Base-by-base conservation (phyloP, 768 basidiomycete genomes). In the Tylopilus intermedius region DNA sequence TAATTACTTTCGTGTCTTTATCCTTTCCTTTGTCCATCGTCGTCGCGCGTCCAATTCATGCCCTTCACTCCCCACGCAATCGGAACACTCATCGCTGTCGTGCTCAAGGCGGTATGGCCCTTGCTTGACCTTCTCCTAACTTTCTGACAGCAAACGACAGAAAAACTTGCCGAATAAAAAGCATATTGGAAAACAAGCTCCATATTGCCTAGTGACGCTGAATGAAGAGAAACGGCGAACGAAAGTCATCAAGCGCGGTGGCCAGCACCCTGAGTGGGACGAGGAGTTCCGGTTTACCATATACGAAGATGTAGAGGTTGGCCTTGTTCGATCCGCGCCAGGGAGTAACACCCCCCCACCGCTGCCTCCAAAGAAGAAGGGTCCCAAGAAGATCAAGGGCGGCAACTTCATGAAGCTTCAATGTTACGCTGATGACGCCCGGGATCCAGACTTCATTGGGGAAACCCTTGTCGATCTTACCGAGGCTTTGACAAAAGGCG, bases 251-350 rank as follows among this genome's bases (percentile, higher is more conserved):
- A 94, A 90, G 67, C 86, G 92, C 29, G 96, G 96, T 46, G 96
- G 96, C 15, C 96, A 99, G 68, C 94, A 96, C 69, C 96, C 96
- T 5, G 93, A 93, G 72, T 99, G 96, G 94, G 96, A 99, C 66
- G 94, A 96, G 62, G 96, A 99, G 72, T 76, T 98, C 63, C 86
- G 96, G 40, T 98, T 97, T 71, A 84, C 86, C 24, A 75, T 99
- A 42, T 81, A 77, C 58, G 94, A 97, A 65, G 91, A 92, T 58
- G 71, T 74, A 30, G 76, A 80, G 29, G 81, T 78, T 58, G 73
- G 76, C n/a, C 69, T 75, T 39, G 73, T 76, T 35, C 71, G 74
- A 57, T 72, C 72, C 47, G 71, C 70, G 8, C 65, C 62, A 24
- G 68, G 60, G 26, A 70, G 76, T 50, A 72, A 76, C 10, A 75